Base-by-base conservation (phyloP, 257 asterid species). In the Perilla frutescens region DNA sequence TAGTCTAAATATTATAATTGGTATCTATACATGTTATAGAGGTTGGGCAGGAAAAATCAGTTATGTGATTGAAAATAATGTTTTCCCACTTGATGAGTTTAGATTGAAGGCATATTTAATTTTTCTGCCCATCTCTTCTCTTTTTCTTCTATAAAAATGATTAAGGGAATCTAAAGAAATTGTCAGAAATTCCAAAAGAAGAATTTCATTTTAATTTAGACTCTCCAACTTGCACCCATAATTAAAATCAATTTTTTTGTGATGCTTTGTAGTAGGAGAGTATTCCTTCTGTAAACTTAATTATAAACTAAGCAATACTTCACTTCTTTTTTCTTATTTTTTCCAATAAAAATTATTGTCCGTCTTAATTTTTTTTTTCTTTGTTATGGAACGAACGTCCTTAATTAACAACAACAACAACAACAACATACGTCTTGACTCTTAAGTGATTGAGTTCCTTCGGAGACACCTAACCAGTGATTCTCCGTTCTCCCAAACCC, bases 231-330 rank as follows among this genome's bases (percentile, higher is more conserved):
- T 68, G 62, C 49, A 48, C 3, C n/a, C 6, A 13, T 4, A 66
- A 56, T 11, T 65, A 45, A 29, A 62, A 13, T 9, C 9, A 10
- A 12, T 12, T 11, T 37, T 20, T 51, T 13, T 39, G 36, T 45
- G 32, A 41, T 45, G 39, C 37, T 34, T 40, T 54, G 61, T 6
- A 31, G 76, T 68, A 73, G 71, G 20, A 43, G 44, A 69, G 60
- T 43, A 76, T 76, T 68, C 70, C 40, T 68, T 59, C 11, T 76
- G 68, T 68, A 13, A 49, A 56, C 53, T 41, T 53, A n/a, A n/a
- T n/a, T n/a, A 39, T 48, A 48, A 26, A 36, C 4, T 55, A 15
- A 68, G 63, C 40, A 26, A 8, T 59, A 56, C 31, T 36, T 39
- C 31, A 1, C 62, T 32, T 9, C 4, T 51, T 55, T 53, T 15